Percentiles rank a stretch among this genome's conserved stretches.
Evolutionary conservation across 768 basidiomycete genomes (phyloP).

Genomic region (Auricularia heimuer): DNA sequence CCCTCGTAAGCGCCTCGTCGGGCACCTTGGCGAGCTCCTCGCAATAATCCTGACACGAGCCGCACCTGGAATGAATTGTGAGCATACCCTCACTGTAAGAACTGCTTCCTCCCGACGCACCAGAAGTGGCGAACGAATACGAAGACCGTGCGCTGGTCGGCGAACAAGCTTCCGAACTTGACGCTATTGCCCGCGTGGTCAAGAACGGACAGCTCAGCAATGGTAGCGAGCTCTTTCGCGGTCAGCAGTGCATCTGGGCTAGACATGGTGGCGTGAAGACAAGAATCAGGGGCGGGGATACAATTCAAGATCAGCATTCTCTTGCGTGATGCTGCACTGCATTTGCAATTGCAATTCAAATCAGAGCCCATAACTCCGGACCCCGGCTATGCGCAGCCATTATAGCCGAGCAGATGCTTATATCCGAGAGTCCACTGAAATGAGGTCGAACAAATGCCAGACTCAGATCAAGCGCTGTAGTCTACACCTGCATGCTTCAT

Average conservation of each 20-base stretch:
- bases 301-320: no score
- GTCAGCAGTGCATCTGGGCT: neutral
- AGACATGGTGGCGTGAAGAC: no score
- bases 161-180: conserved; percentile 42
- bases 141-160: conserved; percentile 41
- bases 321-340: no score
- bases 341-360: no score
- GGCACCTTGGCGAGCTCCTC: conserved; percentile 34
- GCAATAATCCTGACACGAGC: conserved; percentile 35
- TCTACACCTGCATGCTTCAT: conserved; percentile 34
- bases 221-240: conserved; percentile 24
- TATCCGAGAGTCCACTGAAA: no score
- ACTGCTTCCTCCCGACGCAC: neutral
- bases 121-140: conserved; percentile 44
- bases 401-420: no score
- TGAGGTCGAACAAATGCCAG: no score
- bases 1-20: conserved; percentile 29
- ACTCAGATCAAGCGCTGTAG: neutral
- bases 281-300: no score
- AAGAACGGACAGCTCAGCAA: conserved; percentile 31
- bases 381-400: no score
- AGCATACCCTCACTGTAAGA: no score
- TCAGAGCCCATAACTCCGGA: no score
- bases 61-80: neutral
- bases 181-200: conserved; percentile 37